Conservation (phyloP, 768 basidiomycete genomes). For the Hydnomerulius pinastri region DNA sequence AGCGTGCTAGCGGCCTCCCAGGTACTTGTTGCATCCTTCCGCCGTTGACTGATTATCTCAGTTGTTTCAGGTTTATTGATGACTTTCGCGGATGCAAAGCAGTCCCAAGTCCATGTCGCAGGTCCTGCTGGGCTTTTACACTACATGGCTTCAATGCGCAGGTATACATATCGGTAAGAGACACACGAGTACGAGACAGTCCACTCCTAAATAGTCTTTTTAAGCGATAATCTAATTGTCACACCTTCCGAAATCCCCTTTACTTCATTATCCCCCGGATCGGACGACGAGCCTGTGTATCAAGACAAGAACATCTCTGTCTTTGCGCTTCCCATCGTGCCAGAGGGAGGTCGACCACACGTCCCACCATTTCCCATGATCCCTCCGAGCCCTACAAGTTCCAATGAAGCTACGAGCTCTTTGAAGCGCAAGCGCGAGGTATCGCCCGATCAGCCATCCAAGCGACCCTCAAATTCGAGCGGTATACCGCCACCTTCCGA, state of each 20-base stretch:
- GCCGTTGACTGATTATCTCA: background rate
- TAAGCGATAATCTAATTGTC: slow-evolving; percentile 54
- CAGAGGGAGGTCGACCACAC: too few species aligned
- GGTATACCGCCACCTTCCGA: background rate
- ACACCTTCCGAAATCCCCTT: slow-evolving; percentile 45
- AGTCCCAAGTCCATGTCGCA: slow-evolving; percentile 55
- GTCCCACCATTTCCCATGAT: background rate
- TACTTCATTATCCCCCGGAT: slow-evolving; percentile 15
- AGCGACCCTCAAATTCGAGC: slow-evolving; percentile 24
- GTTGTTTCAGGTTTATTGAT: slow-evolving; percentile 63
- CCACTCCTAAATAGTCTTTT: background rate
- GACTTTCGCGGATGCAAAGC: slow-evolving; percentile 74
- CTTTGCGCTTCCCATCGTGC: slow-evolving; percentile 55
- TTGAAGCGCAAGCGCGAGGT: slow-evolving; percentile 47
- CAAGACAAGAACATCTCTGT: slow-evolving; percentile 65
- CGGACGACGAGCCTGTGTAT: slow-evolving; percentile 47
- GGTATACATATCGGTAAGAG: slow-evolving; percentile 63
- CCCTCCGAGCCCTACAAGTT: background rate
- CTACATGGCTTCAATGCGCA: slow-evolving; percentile 68
- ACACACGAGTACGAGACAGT: background rate
- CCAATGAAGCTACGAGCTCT: background rate
- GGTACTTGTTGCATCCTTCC: slow-evolving; percentile 45
- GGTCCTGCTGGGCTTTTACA: slow-evolving; percentile 79
- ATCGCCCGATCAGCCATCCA: slow-evolving; percentile 41
- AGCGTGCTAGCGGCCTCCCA: slow-evolving; percentile 69